Evolutionary conservation across 805 yeast genomes (phyloP), one percentile per base, ranked within the genome.

Genomic region (Lachancea dasiensis): DNA sequence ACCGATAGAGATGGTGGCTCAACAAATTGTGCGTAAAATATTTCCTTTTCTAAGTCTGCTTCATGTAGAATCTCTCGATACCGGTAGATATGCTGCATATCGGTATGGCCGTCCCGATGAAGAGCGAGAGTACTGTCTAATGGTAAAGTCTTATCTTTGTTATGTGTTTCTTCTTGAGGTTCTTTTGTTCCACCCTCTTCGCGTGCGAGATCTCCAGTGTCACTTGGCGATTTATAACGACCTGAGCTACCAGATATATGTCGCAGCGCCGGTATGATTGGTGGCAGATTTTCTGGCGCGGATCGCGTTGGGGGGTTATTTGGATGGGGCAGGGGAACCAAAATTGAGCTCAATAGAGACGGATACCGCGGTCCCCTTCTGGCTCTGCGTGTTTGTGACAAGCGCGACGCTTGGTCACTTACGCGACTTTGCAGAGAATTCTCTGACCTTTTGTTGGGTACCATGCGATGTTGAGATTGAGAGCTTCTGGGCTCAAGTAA

Each of bases 1-100:
- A 60, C 51, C 7, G 44, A 40, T 6, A 51, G 30, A 4, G 62
- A 57, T 13, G 46, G 21, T 5, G 48, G 36, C 31, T 49, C 51
- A 11, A 51, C 38, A 24, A 44, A 46, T 34, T 56, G 59, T 11
- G 41, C 31, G 6, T 51, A 50, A 30, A 51, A 31, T n/a, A 11
- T 7, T 14, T 23, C 28, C 13, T 34, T 34, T 10, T 31, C 41
- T 8, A 18, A n/a, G 21, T 39, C 42, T 15, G 22, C 14, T 13
- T 24, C 20, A 2, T 20, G 17, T n/a, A 27, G 20, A 15, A 23
- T 15, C 14, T 30, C 39, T 9, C 43, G 39, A 22, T 26, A 39
- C 7, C 30, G 39, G 33, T 39, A 39, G 6, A 35, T 39, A 13
- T 34, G 38, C 5, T 21, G 26, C 25, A 39, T 13, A 15, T n/a